Evolutionary conservation across 495 filamentous ascomycete genomes (phyloP), one percentile per base, ranked within the genome.

Genomic region (Talaromyces trachyspermus): DNA sequence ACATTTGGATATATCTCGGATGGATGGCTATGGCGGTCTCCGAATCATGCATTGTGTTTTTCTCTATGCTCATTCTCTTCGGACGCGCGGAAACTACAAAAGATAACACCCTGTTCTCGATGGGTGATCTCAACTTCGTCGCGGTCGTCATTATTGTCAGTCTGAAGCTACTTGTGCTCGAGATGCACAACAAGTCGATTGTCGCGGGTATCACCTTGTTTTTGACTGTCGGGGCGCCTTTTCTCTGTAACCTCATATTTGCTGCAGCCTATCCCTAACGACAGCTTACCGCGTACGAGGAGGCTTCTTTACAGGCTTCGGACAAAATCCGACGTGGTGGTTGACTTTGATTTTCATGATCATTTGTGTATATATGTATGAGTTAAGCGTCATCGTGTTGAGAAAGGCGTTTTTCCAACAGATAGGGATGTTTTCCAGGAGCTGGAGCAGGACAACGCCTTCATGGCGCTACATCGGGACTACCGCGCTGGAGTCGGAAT

Each of bases 161-260:
- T 53, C 62, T 79, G 47, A 97, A 95, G 65, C 72, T 95, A 19
- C 81, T 95, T 40, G 67, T 86, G 43, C 67, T 95, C 36, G 90
- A 95, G 65, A 80, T 89, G 48, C 86, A 95, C 68, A 82, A 88
- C 68, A 91, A 91, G 56, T 86, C 86, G 7, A 64, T 78, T 54
- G 71, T 90, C 14, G 77, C 80, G 6, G 66, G 77, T 3, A 59
- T 75, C 17, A 79, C 80, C 14, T 79, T 89, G 53, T 61, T 81
- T 49, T 68, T 86, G 43, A 83, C 80, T 12, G 64, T 92, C 23
- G 71, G 77, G 26, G 85, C 84, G 41, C 95, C 88, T 87, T 94
- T 86, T 61, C 61, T 89, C 8, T 97, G 90, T 88, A 88, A 88
- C 56, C 58, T 94, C 33, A 73, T 94, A 51, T 78, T 96, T 14